Evolutionary conservation across 164 flowering plant species (phyloP).

Genomic region (Akebia trifoliata): DNA sequence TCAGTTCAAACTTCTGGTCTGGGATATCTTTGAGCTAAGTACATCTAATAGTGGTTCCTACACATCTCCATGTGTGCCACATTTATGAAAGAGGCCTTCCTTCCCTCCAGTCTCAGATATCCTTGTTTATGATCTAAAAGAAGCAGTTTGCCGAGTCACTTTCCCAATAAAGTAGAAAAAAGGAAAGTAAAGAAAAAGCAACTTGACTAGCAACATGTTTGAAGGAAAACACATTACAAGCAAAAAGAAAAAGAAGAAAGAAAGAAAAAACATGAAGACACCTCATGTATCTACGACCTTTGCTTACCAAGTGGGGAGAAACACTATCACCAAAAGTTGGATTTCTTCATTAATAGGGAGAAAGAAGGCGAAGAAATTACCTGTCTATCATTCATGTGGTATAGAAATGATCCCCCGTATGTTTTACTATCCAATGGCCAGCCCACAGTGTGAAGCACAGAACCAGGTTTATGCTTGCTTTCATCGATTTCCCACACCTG

Average conservation of each 20-base stretch:
- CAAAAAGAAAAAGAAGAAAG: background rate
- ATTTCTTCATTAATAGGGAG: background rate
- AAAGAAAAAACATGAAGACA: background rate
- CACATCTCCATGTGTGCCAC: background rate
- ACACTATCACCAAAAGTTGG: no score
- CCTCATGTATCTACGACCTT: no score
- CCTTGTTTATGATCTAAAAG: no score
- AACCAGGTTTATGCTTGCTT: slow-evolving; percentile 70
- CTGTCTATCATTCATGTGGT: slow-evolving; percentile 95
- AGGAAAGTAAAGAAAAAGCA: background rate
- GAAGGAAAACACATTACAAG: no score
- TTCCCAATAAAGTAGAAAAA: no score
- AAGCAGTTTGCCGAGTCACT: no score
- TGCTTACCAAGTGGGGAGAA: no score
- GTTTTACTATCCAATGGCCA: slow-evolving; percentile 95
- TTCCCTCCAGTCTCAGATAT: no score
- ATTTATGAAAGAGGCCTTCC: background rate
- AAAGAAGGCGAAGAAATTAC: slow-evolving; percentile 23
- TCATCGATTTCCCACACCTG: slow-evolving; percentile 97
- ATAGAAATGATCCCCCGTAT: slow-evolving; percentile 94
- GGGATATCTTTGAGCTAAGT: background rate
- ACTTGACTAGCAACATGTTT: no score
- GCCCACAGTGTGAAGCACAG: slow-evolving; percentile 87
- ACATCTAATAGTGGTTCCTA: background rate
- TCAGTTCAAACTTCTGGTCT: background rate